phyloP scores from a whole-genome alignment of 108 stramenopile species.

The Fragilaria crotonensis region DNA sequence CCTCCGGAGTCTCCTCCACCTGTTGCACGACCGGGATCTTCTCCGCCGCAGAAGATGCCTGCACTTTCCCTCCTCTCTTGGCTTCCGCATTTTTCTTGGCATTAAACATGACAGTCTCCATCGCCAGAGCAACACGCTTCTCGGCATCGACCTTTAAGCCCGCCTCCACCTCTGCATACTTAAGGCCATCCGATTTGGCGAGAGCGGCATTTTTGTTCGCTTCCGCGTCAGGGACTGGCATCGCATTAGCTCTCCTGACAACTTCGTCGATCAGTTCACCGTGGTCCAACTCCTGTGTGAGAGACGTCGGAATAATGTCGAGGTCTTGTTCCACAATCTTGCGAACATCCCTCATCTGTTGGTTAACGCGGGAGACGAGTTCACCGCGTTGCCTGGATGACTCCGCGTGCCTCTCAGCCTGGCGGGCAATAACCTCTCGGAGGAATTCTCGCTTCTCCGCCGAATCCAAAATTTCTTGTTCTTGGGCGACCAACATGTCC shows the following conservation, averaged over 20 bases:
- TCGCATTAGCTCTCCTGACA: conserved; percentile 21
- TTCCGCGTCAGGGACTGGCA: not conserved
- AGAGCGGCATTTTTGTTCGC: not conserved
- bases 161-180: conserved; percentile 8
- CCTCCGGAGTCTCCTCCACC: too few relatives aligned
- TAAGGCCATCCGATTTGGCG: not conserved
- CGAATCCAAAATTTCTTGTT: conserved; percentile 36
- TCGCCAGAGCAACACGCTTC: not conserved
- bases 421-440: conserved; percentile 35
- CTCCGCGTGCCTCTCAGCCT: conserved; percentile 28
- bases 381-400: conserved; percentile 35
- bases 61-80: too few relatives aligned
- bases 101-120: not conserved
- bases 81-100: conserved; percentile 4
- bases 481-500: conserved; percentile 43
- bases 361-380: conserved; percentile 37
- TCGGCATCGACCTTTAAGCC: not conserved
- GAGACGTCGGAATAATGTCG: conserved; percentile 29
- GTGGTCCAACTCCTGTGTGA: conserved; percentile 24
- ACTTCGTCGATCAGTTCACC: conserved; percentile 18
- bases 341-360: conserved; percentile 43
- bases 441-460: conserved; percentile 33
- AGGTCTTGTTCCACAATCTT: conserved; percentile 40
- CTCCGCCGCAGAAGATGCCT: too few relatives aligned
- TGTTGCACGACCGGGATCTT: too few relatives aligned